These are phyloP conservation scores for Dipsacomyces acuminosporus DNA, from an alignment of 371 early-diverging fungal species.

Conservation along the genomic window DNA sequence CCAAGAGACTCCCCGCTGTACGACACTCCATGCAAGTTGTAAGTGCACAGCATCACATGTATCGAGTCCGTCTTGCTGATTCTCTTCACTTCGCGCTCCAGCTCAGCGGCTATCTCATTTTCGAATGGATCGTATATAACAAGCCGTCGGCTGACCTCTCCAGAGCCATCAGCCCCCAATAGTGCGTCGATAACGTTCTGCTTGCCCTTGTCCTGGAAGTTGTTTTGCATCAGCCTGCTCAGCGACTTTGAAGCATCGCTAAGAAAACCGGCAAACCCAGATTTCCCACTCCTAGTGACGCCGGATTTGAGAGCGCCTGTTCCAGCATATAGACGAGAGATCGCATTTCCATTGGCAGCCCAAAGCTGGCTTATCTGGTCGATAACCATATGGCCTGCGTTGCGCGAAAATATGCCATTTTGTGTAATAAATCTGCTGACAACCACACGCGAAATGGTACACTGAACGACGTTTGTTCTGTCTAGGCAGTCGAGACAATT, in stretches of 20 bases:
- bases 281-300: conserved; percentile 85
- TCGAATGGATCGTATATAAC: conserved; percentile 23
- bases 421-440: conserved; percentile 45
- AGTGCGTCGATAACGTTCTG: conserved; percentile 88
- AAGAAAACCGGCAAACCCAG: conserved; percentile 60
- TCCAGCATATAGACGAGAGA: conserved; percentile 96
- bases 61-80: conserved; percentile 27
- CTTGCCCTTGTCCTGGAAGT: conserved; percentile 84
- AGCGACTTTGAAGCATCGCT: conserved; percentile 91
- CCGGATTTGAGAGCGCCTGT: conserved; percentile 95
- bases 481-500: conserved; percentile 99
- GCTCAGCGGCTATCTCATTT: conserved; percentile 25
- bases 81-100: conserved; percentile 43
- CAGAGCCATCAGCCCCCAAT: conserved; percentile 57
- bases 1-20: conserved; percentile 48
- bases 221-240: conserved; percentile 88
- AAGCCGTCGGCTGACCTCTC: conserved; percentile 47
- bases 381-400: conserved; percentile 31
- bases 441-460: conserved; percentile 53
- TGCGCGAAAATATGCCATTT: conserved; percentile 3
- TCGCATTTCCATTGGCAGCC: conserved; percentile 75
- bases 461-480: conserved; percentile 72
- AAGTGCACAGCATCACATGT: conserved; percentile 57
- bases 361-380: conserved; percentile 40
- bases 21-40: conserved; percentile 81